These are phyloP conservation scores for Populus hybrid DNA, from an alignment of 441 rosid genomes.

Conservation along the genomic window DNA sequence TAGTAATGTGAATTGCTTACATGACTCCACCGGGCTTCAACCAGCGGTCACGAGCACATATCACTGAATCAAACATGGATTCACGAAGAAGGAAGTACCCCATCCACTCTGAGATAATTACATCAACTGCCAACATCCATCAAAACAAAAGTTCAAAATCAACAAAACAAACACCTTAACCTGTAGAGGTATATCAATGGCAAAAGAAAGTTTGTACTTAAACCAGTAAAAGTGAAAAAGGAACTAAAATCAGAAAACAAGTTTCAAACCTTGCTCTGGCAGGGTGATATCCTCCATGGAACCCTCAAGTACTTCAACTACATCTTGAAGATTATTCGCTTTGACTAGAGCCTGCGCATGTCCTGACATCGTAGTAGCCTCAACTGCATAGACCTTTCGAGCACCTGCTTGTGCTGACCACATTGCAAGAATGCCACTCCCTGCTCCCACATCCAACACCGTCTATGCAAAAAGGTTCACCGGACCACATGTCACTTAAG, in stretches of 20 bases:
- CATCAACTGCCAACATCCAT: conserved; percentile 68
- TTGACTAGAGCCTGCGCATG: conserved; percentile 81
- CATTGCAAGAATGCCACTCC: conserved; percentile 97
- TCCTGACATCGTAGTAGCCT: conserved; percentile 92
- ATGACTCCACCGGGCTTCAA: conserved; percentile 85
- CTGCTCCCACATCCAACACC: conserved; percentile 94
- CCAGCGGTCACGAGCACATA: conserved; percentile 97
- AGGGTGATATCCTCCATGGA: conserved; percentile 74
- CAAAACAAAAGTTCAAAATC: background rate
- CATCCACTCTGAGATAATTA: conserved; percentile 99
- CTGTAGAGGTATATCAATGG: background rate
- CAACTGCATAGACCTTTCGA: conserved; percentile 91
- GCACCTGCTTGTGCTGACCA: conserved; percentile 99
- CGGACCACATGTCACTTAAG: background rate
- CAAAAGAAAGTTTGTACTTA: conserved; percentile 1
- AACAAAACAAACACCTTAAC: conserved; percentile 4
- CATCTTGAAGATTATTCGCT: conserved; percentile 65
- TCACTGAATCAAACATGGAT: conserved; percentile 98
- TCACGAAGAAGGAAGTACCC: conserved; percentile 96
- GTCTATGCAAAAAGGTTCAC: conserved; percentile 38
- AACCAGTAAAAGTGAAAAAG: background rate
- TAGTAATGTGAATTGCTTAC: conserved; percentile 40
- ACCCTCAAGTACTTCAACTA: conserved; percentile 85
- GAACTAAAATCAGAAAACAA: background rate
- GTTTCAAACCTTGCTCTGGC: conserved; percentile 78